Evolutionary conservation across 495 filamentous ascomycete genomes (phyloP), one percentile per base, ranked within the genome.

Genomic region (Haplographium delicatum): DNA sequence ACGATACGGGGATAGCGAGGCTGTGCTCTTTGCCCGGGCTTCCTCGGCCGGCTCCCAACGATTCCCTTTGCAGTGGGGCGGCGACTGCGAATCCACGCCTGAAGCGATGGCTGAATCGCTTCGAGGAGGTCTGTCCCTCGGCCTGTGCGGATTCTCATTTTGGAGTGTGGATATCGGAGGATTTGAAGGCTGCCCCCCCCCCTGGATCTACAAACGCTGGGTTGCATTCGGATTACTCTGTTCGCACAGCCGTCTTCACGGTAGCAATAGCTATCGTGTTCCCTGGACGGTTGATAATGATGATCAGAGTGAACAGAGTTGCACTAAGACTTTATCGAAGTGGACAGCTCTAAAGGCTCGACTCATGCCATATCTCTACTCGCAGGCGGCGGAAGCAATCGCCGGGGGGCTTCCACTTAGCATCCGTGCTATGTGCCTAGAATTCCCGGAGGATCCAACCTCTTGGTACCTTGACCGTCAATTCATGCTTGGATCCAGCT

Each of bases 201-300:
- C 83, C 0, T 79, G 79, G 61, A 76, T 87, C 51, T 88, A 88
- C 63, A 88, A 87, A 63, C 78, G 84, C 27, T 88, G 84, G 84
- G 82, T 87, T 5, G 82, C 83, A 4, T 85, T 86, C 53, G 83
- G 84, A 0, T 72, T 87, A 0, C 61, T 88, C 11, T 85, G 80
- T 55, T 79, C 77, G 0, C 83, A 86, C 62, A 82, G 76, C 28
- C 77, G 83, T 3, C 69, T 88, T 3, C 83, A 86, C 62, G 84
- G 84, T 1, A 75, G 72, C 18, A 77, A 73, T 22, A 81, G 78
- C 10, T 87, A 84, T 67, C 80, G 82, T 22, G 83, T 86, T 8
- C 84, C 83, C 20, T 87, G 84, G 84, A 75, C 79, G 16, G 80
- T 86, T 54, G 84, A 84, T 47, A 65, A 80, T 50, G 78, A 84